Base-by-base conservation (phyloP, 352 stramenopile genomes). In the Pythium apleroticum region DNA sequence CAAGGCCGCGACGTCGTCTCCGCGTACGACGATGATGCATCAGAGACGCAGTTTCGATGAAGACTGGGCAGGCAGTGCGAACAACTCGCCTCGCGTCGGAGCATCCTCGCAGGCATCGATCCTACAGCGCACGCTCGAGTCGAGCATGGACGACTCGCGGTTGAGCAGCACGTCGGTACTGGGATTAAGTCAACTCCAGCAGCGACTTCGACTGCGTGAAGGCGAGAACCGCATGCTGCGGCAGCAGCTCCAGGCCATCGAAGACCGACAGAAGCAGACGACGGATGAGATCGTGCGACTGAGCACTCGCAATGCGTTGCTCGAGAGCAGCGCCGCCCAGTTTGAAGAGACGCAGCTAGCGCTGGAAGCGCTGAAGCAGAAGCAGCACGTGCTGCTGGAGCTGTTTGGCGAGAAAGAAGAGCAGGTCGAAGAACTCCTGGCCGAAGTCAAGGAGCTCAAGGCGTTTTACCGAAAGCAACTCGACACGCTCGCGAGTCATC, bases 371-470 rank as follows among this genome's bases (percentile, higher is more conserved):
- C 62, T 95, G 22, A 77, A 88, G 53, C 80, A 91, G 52, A 84
- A 84, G n/a, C 84, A 95, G 59, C 81, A 91, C 27, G 82, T 95
- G 52, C 53, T 95, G 28, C 69, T 95, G 8, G 86, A 95, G 57
- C 74, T 95, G 9, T 90, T 95, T 67, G 86, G 86, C 28, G 86
- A 95, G 39, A 95, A 92, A 60, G 86, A 95, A 60, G 86, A 95
- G 62, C 84, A 95, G 45, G 81, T 95, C 11, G 86, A 95, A 57
- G 86, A 95, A 53, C 56, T 95, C 10, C 84, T 93, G 61, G 63
- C 78, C 2, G 84, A 95, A 58, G 81, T 95, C 9, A 72, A 75
- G 22, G 84, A 93, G 52, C 82, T 92, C 35, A 92, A 93, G 57
- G 76, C 77, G 14, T 88, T 95, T 50, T 95, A 95, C 61, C 63